Evolutionary conservation across 768 basidiomycete species (phyloP), one percentile per base, ranked within the genome.

Genomic region (Candolleomyces efflorescens): DNA sequence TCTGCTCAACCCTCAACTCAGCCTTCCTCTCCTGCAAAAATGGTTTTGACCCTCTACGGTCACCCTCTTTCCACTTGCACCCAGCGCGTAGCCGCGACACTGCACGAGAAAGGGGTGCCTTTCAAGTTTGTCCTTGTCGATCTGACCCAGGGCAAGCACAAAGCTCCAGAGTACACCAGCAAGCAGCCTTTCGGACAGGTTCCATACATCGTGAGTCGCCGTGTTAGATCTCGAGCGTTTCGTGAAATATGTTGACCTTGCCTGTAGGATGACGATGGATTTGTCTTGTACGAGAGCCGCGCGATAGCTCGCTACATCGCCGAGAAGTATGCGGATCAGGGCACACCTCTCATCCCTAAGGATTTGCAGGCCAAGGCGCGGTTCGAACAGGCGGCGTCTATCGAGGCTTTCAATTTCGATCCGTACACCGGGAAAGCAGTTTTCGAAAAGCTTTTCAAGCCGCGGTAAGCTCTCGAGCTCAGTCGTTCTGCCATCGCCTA

Each of bases 301-400:
- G 85, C 85, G 0, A 86, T 89, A 53, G 65, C 65, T 5, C 80
- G 82, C 17, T 90, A 88, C 67, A 65, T 88, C 60, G 78, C 75
- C 26, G 68, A 68, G 56, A 88, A 87, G 64, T 82, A 86, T 60
- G 67, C 77, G 0, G 46, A 69, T 46, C 78, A 83, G 62, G 84
- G 84, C 38, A 73, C 78, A 1, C 58, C 65, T 3, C 73, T 87
- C 41, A 69, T 85, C 41, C 87, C 87, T 2, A 63, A 65, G 3
- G 72, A 74, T 6, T 43, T 69, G 5, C 65, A 74, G 39, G 67
- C 62, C 18, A 69, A 65, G 6, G 82, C 79, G 1, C 65, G 79
- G 10, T 80, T 82, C 59, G 82, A 84, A 62, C 80, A 82, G 63
- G 79, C 79, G 0, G 73, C 75, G 0, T 80, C 79, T 9, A 70